Evolutionary conservation across 2,329 filamentous ascomycete species (phyloP), one percentile per base, ranked within the genome.

Genomic region (Mycosphaerella sp.): DNA sequence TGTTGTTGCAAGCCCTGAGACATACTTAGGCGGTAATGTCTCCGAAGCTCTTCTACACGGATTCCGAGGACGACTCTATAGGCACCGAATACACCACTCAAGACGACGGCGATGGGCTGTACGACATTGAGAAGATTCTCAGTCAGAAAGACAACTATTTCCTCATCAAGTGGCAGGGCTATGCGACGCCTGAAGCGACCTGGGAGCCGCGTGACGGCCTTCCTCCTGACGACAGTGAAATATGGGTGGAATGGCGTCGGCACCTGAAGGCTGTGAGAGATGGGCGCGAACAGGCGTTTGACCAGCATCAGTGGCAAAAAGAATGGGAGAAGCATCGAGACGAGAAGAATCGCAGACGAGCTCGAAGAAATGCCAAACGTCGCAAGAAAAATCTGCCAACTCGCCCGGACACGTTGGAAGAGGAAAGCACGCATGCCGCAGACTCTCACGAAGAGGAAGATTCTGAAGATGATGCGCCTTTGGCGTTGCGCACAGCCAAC

Each of bases 121-220:
- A 66, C 48, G 45, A 54, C 10, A 66, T 70, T 11, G 68, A 70
- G 36, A 57, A 54, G 32, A 62, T 70, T n/a, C 54, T 69, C 4
- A 14, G 39, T 21, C 42, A 51, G 11, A 58, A 60, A 23, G 64
- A 11, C 10, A 40, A 57, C 31, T 8, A 51, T 11, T 69, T 66
- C 48, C 58, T 69, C 7, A 51, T 68, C 46, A 67, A 68, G 48
- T 70, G 68, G 68, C 58, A 62, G 23, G 64, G 64, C 26, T 70
- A 68, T 48, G 54, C 59, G 4, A 55, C 67, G 0, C 41, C 56
- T 8, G 48, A 57, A 11, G 58, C 59, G 14, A 67, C 64, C 1
- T 69, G 67, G 67, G 68, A 70, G 42, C 65, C 66, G 2, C 40
- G 23, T 8, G 55, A 62, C 7, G 54, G 62, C 21, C 38, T 67